A percentile compares a stretch with the other conserved stretches of the same genome.
Evolutionary conservation across 164 flowering plant species (phyloP).

Genomic region (Paratinospora sagittata): DNA sequence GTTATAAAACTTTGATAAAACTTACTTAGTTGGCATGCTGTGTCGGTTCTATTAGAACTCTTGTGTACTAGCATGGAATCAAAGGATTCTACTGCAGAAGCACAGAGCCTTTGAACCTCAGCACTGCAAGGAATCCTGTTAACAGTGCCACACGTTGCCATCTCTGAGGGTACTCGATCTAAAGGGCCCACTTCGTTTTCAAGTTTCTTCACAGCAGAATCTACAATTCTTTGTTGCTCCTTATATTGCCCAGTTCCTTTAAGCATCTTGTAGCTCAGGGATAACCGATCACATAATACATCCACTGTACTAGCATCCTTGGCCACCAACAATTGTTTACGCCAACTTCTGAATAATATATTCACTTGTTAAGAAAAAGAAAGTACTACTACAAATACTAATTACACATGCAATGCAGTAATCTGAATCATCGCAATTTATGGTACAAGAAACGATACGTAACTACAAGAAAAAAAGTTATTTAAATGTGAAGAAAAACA

Average conservation of each 20-base stretch:
- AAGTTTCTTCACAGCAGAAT: conserved; percentile 36
- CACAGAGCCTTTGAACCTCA: conserved; percentile 57
- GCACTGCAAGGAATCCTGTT: conserved; percentile 52
- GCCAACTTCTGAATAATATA: conserved; percentile 53
- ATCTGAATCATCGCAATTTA: neutral
- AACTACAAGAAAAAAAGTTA: neutral
- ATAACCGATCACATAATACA: conserved; percentile 48
- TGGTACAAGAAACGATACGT: neutral
- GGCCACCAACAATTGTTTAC: conserved; percentile 57
- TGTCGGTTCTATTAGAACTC: neutral
- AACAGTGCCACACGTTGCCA: conserved; percentile 64
- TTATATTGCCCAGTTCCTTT: conserved; percentile 40
- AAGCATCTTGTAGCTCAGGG: conserved; percentile 47
- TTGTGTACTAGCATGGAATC: conserved; percentile 27
- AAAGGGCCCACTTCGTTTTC: conserved; percentile 63
- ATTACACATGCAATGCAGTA: neutral
- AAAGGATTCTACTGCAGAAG: conserved; percentile 43
- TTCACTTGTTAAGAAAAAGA: neutral
- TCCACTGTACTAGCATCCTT: conserved; percentile 69
- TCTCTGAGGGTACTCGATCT: conserved; percentile 31
- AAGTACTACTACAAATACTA: neutral
- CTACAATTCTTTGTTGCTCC: conserved; percentile 37
- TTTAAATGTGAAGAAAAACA: neutral
- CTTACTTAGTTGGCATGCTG: conserved; percentile 10
- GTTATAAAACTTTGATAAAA: neutral